Conservation (phyloP, 1,139 yeast genomes). For the Nakaseomyces nivariensis region DNA sequence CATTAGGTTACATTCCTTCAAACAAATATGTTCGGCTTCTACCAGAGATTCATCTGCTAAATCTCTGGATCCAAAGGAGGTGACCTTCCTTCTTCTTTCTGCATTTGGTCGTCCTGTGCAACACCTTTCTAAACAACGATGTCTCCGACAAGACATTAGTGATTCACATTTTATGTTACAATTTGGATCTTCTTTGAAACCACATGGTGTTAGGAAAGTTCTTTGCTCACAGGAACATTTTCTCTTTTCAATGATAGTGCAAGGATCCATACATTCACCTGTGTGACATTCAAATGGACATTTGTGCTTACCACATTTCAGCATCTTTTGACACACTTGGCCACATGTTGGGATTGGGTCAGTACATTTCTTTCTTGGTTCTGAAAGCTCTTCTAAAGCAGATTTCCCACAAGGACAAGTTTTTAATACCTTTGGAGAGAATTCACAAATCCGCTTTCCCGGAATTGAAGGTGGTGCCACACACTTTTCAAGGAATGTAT, state of each 20-base stretch:
- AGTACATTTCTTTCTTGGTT: conserved; percentile 49
- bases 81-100: conserved; percentile 42
- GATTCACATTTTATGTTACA: conserved; percentile 75
- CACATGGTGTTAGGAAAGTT: conserved; percentile 52
- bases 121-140: conserved; percentile 60
- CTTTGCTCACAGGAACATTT: conserved; percentile 33
- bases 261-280: conserved; percentile 61
- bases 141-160: conserved; percentile 70
- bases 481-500: conserved; percentile 50
- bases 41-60: conserved; percentile 47
- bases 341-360: conserved; percentile 75
- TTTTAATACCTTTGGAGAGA: conserved; percentile 46
- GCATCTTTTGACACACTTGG: conserved; percentile 46
- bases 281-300: conserved; percentile 67
- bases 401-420: conserved; percentile 75
- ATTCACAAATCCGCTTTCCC: conserved; percentile 44
- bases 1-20: conserved; percentile 54
- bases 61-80: conserved; percentile 30
- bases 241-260: conserved; percentile 33
- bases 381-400: conserved; percentile 30
- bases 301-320: conserved; percentile 61
- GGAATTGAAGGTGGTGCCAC: conserved; percentile 38
- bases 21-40: conserved; percentile 74
- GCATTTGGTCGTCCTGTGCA: conserved; percentile 63
- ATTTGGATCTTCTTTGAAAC: conserved; percentile 44